Base-by-base conservation (phyloP, 495 filamentous ascomycete species). In the Lasiosphaeria miniovina region DNA sequence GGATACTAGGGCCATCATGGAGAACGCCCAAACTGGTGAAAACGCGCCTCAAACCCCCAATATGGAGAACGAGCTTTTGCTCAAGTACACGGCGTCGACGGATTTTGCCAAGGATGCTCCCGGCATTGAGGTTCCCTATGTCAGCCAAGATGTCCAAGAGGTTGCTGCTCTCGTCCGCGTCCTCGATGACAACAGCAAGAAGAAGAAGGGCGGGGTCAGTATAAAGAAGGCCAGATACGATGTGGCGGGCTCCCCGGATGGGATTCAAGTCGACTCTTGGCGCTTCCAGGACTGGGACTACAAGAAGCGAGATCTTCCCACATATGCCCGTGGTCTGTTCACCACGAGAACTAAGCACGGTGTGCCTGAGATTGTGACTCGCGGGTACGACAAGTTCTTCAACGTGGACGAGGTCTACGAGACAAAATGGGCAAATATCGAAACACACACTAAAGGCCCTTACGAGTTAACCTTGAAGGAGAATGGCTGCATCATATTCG, bases 331-430 rank as follows among this genome's bases (percentile, higher is more conserved):
- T 17, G 95, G 95, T 24, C 82, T 98, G 1, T 98, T 98, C 73
- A 98, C 93, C 17, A 86, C 85, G 48, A 80, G 72, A 60, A 83
- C 79, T 49, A 74, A 78, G 52, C 76, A 85, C 24, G 85, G 86
- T 5, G 76, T 78, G 3, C 78, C 83, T 14, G 90, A 96, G 71
- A 97, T 98, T 57, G 87, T 80, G 3, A 83, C 86, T 38, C 84
- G 94, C 58, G 94, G 94, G 38, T 98, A 98, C 74, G 95, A 98
- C 78, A 98, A 98, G 75, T 98, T 98, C 79, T 98, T 98, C 85
- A 98, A 98, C 67, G 79, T 89, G 34, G 82, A 82, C 48, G 94
- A 98, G 72, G 86, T 91, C 3, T 68, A 75, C 11, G 80, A 85
- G 36, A 98, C 94, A 1, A 77, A 84, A 58, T 98, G 95, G 94